A percentile compares a stretch with the other conserved stretches of the same genome.
Conservation (phyloP, 495 filamentous ascomycete genomes). For the Penicillium pulvis region DNA sequence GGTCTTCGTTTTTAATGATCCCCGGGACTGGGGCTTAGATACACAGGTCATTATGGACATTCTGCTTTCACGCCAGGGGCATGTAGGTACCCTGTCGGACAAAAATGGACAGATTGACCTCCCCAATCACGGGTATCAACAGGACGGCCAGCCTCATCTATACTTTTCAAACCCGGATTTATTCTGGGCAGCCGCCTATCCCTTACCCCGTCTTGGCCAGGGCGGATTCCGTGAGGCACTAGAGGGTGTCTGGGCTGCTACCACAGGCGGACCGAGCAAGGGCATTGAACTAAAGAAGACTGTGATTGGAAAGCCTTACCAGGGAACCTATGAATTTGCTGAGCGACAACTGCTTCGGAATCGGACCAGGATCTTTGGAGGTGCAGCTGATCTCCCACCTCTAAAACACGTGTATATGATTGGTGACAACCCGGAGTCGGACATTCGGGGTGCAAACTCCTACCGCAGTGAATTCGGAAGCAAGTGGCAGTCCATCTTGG, state of each 20-base stretch:
- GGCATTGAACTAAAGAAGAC: constrained; percentile 62
- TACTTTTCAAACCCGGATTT: constrained; percentile 92
- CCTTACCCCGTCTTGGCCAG: constrained; percentile 87
- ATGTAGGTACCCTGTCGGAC: constrained; percentile 74
- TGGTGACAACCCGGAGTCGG: constrained; percentile 93
- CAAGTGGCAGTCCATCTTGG: constrained; percentile 78
- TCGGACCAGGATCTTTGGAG: constrained; percentile 48
- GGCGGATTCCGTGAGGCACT: constrained; percentile 86
- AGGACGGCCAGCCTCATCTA: constrained; percentile 75
- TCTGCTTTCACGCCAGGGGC: constrained; percentile 70
- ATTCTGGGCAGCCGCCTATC: constrained; percentile 80
- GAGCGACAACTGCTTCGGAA: constrained; percentile 69
- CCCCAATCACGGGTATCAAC: constrained; percentile 74
- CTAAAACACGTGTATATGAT: constrained; percentile 87
- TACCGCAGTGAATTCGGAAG: constrained; percentile 66
- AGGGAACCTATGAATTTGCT: constrained; percentile 78
- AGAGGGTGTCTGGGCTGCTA: constrained; percentile 71
- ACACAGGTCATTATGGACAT: constrained; percentile 79
- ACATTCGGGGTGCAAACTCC: constrained; percentile 87
- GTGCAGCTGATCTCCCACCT: constrained; percentile 33
- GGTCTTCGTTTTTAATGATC: constrained; percentile 87
- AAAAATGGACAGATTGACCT: constrained; percentile 55
- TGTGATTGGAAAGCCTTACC: constrained; percentile 83
- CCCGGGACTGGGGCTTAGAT: constrained; percentile 92
- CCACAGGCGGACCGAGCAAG: constrained; percentile 61